Evolutionary conservation across 352 stramenopile genomes (phyloP), one percentile per base, ranked within the genome.

Genomic region (Peronospora destructor): DNA sequence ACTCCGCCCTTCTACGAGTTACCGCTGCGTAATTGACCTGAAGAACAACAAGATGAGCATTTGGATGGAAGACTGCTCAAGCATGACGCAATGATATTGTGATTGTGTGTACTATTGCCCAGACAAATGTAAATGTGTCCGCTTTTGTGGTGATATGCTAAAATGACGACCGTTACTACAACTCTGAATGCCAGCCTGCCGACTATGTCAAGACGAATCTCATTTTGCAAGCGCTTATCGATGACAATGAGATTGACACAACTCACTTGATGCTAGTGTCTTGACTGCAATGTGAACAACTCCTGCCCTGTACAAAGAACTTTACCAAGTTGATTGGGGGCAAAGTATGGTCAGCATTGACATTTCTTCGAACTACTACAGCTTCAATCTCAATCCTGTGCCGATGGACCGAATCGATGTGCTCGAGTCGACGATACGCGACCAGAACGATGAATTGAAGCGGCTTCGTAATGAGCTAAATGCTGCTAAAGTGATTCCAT

Each of bases 381-480:
- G 10, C 0, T 42, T 64, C n/a, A 21, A 29, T 13, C 28, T 61
- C 11, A 33, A 61, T 11, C 40, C 53, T 6, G 17, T 56, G 16
- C 25, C 46, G 2, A 8, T 56, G 14, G 36, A 53, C 11, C 44
- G 25, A 14, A 49, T 54, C 21, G 44, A 59, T 9, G 37, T 59
- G 9, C 13, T 59, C 8, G 43, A 59, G 44, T 53, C 51, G n/a
- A 59, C 49, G 30, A 17, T 59, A 39, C 37, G 52, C 8, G 52
- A 59, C 6, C 30, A 40, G 26, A 19, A 53, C 19, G 38, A 49
- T 17, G 38, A 48, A 19, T 2, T 59, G 0, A 14, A 56, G 3
- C 9, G 10, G 12, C 46, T 61, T 37, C 46, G 48, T 26, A 23
- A 12, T 12, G 7, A 32, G 8, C 28, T 32, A 9, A 12, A 32